These are phyloP conservation scores for Fonsecaea erecta DNA, from an alignment of 2,329 filamentous ascomycete species.

Conservation along the genomic window DNA sequence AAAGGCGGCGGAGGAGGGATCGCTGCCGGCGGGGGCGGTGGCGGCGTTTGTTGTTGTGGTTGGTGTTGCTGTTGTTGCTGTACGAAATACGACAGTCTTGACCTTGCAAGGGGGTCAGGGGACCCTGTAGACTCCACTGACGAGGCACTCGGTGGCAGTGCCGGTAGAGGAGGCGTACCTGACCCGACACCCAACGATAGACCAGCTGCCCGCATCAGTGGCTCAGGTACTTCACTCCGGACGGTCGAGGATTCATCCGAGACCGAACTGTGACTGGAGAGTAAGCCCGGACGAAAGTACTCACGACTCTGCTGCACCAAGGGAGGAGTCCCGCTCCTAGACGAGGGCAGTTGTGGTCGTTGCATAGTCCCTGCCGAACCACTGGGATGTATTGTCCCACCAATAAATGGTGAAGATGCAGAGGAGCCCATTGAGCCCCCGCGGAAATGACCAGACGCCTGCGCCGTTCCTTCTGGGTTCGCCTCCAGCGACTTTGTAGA, in stretches of 20 bases:
- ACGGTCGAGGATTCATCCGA: constrained; percentile 35
- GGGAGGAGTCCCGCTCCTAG: constrained; percentile 32
- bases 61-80: constrained; percentile 25
- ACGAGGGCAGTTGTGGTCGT: constrained; percentile 28
- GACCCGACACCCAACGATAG: constrained; percentile 27
- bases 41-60: constrained; percentile 8
- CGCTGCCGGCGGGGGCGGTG: neutral
- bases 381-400: constrained; percentile 14
- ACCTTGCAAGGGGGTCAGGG: constrained; percentile 23
- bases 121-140: constrained; percentile 16
- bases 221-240: constrained; percentile 31
- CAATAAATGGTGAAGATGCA: constrained; percentile 30
- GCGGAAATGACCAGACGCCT: constrained; percentile 29
- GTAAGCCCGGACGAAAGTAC: constrained; percentile 26
- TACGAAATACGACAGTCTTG: constrained; percentile 23
- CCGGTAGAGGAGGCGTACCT: constrained; percentile 30
- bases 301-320: constrained; percentile 23
- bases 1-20: constrained; percentile 7
- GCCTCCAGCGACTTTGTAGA: constrained; percentile 33
- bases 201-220: constrained; percentile 29
- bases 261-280: constrained; percentile 35
- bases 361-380: constrained; percentile 7
- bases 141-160: constrained; percentile 11
- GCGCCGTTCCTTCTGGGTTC: constrained; percentile 16
- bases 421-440: constrained; percentile 34